Base-by-base conservation (phyloP, 2,329 filamentous ascomycete species). In the Talaromyces sp. region DNA sequence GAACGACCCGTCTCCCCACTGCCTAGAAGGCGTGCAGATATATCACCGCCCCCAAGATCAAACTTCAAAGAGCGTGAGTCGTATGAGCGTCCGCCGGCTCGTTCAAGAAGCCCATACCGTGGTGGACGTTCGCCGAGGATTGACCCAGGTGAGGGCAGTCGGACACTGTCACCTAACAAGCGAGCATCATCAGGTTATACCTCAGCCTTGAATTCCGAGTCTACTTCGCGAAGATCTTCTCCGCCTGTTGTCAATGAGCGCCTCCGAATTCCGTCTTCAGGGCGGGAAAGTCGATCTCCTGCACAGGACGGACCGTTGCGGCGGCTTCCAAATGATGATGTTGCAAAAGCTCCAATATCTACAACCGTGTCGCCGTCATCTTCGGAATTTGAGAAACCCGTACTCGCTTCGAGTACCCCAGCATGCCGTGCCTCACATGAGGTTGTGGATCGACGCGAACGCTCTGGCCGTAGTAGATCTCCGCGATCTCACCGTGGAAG, bases 201-300 rank as follows among this genome's bases (percentile, higher is more conserved):
- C 49, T 86, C 84, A 24, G 83, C 81, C 24, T 77, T 82, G 64
- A 84, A 82, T 45, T 89, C 87, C 9, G 82, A 77, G 22, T 75
- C 82, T 22, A 87, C 84, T 35, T 89, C 87, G 24, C 83, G 86
- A 64, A 82, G 86, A 58, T 88, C 87, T 9, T 89, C 87, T 6
- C 87, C 87, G 16, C 84, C 80, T 31, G 75, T 84, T 14, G 85
- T 87, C 70, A 81, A 82, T 16, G 87, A 86, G 68, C 64, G 64
- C 8, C 64, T 62, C 11, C 60, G 70, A 47, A 71, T 73, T 9
- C 75, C 76, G 16, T 77, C 79, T 39, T 73, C 76, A 11, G 79
- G 78, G 8, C 62, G 50, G 37, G 39, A 45, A 33, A 66, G 64
- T 35, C 59, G 64, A 41, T 66, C 64, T 39, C 59, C 64, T 24